Base-by-base conservation (phyloP, 2,329 filamentous ascomycete species). In the Colletotrichum sp. region DNA sequence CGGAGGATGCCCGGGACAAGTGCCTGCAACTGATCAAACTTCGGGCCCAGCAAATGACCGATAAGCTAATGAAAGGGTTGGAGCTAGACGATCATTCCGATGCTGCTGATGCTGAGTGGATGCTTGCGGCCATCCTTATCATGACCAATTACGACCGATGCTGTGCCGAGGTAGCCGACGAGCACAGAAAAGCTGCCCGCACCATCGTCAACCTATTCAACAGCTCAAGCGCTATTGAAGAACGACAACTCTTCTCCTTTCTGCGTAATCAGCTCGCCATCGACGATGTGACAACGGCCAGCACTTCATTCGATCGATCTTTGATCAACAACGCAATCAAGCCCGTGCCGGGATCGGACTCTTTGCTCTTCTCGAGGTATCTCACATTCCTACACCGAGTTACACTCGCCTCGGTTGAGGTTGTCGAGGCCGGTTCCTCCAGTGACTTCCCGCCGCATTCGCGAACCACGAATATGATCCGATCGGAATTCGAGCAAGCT, bases 201-300 rank as follows among this genome's bases (percentile, higher is more conserved):
- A 82, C 79, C 1, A 79, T 83, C 3, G 79, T 82, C 27, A 82
- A 82, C 30, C 77, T 82, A 8, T 83, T 83, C 68, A 77, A 76
- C 7, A 16, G 27, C 15, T 66, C 63, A 15, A 28, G 27, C 9
- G 16, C 39, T 22, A 72, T 77, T 12, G 77, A 71, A 34, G 77
- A 73, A 36, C 76, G 80, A 13, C 68, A 78, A 13, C 74, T 82
- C 22, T 80, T 82, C 61, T 78, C 78, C 9, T 83, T 83, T 68
- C 61, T 83, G 8, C 78, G 81, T 9, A 82, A 82, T 60, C 81
- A 83, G 55, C 76, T 83, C 5, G 77, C 79, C 4, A 79, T 83
- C 7, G 78, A 82, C 36, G 81, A 82, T 32, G 77, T 82, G 4
- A 57, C 82, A 8, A 79, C 78, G 11, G 79, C 79, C 11, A 81